Conservation (phyloP, 2,329 filamentous ascomycete genomes). For the Claviceps lovelessii region DNA sequence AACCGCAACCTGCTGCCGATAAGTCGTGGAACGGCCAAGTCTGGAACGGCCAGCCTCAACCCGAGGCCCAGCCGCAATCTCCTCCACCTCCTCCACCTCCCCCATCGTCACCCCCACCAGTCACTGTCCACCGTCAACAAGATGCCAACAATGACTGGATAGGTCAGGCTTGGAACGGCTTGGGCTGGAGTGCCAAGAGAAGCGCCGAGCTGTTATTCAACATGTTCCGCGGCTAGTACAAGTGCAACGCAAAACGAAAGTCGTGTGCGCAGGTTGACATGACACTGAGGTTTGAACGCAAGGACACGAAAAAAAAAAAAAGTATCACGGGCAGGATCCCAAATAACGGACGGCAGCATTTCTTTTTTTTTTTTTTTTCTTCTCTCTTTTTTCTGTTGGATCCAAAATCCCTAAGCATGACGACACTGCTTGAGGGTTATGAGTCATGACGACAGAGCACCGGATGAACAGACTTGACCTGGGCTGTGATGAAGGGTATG, state of each 20-base stretch:
- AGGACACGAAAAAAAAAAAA: background rate
- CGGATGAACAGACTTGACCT: background rate
- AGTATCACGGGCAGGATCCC: background rate
- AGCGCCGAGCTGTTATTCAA: background rate
- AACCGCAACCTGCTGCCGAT: background rate
- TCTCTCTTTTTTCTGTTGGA: background rate
- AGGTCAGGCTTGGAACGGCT: conserved; percentile 4
- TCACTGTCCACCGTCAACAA: background rate
- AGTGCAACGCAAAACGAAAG: background rate
- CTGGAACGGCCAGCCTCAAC: conserved; percentile 1
- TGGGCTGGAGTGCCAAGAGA: conserved; percentile 1
- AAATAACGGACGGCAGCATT: background rate
- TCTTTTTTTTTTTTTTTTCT: background rate
- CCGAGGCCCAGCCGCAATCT: background rate
- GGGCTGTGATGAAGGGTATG: background rate
- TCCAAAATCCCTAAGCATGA: background rate
- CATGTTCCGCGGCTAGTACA: background rate
- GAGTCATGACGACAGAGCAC: background rate
- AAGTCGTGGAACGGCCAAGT: background rate
- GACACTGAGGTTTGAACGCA: background rate
- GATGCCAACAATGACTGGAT: background rate
- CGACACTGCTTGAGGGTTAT: conserved; percentile 1
- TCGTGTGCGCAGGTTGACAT: background rate
- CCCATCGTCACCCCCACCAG: too few relatives aligned
- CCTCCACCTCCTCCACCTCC: background rate